phyloP scores from a whole-genome alignment of 352 stramenopile genomes.

The Phytophthora foliorum region DNA sequence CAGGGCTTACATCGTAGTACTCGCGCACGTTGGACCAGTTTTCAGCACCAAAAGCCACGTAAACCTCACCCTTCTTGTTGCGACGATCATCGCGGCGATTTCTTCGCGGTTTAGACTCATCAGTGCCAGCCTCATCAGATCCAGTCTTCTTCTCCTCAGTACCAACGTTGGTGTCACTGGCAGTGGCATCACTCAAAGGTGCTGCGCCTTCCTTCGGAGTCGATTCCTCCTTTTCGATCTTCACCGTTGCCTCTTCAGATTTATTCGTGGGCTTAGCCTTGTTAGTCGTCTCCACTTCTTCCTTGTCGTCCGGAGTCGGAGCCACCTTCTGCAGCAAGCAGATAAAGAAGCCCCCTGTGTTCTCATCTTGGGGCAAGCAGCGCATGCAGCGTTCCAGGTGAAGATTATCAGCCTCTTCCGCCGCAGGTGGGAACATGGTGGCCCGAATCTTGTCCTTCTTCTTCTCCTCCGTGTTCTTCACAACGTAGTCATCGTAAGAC shows the following conservation, averaged over 20 bases:
- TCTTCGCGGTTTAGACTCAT: conserved; percentile 37
- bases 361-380: conserved; percentile 95
- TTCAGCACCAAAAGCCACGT: conserved; percentile 70
- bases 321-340: conserved; percentile 95
- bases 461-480: conserved; percentile 62
- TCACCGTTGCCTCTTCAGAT: conserved; percentile 15
- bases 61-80: conserved; percentile 75
- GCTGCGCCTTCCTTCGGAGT: conserved; percentile 15
- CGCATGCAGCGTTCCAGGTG: conserved; percentile 96
- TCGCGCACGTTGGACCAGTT: conserved; percentile 73
- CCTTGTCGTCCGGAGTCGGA: conserved; percentile 56
- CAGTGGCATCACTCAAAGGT: conserved; percentile 17
- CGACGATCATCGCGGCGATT: conserved; percentile 62
- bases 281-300: conserved; percentile 12
- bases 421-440: conserved; percentile 93
- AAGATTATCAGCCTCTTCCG: conserved; percentile 75
- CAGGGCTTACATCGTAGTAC: conserved; percentile 78
- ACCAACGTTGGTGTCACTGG: conserved; percentile 33
- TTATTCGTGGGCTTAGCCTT: conserved; percentile 13
- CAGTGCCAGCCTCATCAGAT: conserved; percentile 19
- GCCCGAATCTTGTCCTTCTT: conserved; percentile 84
- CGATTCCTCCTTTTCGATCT: conserved; percentile 25
- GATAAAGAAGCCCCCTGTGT: conserved; percentile 99
- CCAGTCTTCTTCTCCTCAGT: conserved; percentile 19
- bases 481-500: conserved; percentile 74